Evolutionary conservation across 345 rosid genomes (phyloP).

Genomic region (Eutrema yunnanense): DNA sequence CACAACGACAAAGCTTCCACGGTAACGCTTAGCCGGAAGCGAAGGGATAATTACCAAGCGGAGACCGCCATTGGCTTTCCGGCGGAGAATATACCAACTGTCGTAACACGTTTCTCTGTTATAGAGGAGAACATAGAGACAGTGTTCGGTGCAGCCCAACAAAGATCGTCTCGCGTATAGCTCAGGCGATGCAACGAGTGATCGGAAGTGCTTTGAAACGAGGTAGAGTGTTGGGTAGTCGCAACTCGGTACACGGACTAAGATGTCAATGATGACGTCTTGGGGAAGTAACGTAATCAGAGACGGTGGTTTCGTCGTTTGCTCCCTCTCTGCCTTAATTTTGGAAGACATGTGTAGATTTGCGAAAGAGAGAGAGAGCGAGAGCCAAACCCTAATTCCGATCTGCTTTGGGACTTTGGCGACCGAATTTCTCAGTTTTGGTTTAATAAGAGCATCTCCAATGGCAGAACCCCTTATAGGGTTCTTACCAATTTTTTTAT

Average conservation of each 20-base stretch:
- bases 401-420: too few relatives aligned
- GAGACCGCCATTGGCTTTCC: background rate
- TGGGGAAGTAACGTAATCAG: too few relatives aligned
- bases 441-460: too few relatives aligned
- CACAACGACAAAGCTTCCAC: background rate
- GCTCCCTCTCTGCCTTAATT: too few relatives aligned
- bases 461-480: too few relatives aligned
- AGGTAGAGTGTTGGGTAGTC: background rate
- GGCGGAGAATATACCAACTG: background rate
- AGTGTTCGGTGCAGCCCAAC: background rate
- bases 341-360: too few relatives aligned
- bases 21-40: background rate
- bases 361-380: too few relatives aligned
- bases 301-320: too few relatives aligned
- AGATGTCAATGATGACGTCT: too few relatives aligned
- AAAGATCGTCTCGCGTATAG: background rate
- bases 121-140: background rate
- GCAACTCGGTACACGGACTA: background rate
- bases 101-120: fast-evolving
- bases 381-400: too few relatives aligned
- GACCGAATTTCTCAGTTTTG: too few relatives aligned
- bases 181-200: background rate
- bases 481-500: too few relatives aligned
- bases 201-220: background rate
- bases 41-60: background rate